phyloP scores from a whole-genome alignment of 2,329 filamentous ascomycete genomes.

The Akanthomyces dipterigenus region DNA sequence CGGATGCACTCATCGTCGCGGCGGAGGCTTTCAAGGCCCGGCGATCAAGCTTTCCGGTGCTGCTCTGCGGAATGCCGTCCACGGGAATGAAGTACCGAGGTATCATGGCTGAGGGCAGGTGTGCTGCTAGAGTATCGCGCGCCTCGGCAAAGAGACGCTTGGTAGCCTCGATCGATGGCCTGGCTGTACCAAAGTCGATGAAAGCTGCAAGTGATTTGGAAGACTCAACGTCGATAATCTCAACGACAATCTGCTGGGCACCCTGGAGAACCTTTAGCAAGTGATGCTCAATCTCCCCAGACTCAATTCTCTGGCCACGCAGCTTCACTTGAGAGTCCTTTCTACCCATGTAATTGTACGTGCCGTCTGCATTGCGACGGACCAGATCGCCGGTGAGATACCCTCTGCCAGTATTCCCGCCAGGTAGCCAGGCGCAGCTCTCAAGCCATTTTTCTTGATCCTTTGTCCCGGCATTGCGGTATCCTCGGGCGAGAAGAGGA shows the following conservation, averaged over 20 bases:
- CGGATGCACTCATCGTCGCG: background rate
- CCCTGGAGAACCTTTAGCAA: background rate
- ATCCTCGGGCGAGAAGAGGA: background rate
- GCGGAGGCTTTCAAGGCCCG: background rate
- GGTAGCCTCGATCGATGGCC: background rate
- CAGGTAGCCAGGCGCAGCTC: background rate
- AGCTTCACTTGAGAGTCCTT: conserved; percentile 49
- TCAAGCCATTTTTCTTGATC: background rate
- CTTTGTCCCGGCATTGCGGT: background rate
- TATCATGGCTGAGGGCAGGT: background rate
- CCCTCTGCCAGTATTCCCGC: conserved; percentile 16
- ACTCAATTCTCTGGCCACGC: conserved; percentile 44
- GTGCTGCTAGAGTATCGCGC: background rate
- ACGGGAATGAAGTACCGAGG: background rate
- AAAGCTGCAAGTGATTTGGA: background rate
- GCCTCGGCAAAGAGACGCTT: background rate
- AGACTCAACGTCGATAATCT: background rate
- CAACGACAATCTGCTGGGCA: background rate
- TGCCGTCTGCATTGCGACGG: conserved; percentile 24
- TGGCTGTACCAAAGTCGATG: background rate
- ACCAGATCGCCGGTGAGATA: conserved; percentile 15
- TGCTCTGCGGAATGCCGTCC: background rate
- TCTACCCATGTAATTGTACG: conserved; percentile 36
- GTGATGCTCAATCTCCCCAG: conserved; percentile 17
- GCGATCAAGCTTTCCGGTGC: background rate